phyloP scores from a whole-genome alignment of 495 filamentous ascomycete species.

The Xylaria bambusicola region DNA sequence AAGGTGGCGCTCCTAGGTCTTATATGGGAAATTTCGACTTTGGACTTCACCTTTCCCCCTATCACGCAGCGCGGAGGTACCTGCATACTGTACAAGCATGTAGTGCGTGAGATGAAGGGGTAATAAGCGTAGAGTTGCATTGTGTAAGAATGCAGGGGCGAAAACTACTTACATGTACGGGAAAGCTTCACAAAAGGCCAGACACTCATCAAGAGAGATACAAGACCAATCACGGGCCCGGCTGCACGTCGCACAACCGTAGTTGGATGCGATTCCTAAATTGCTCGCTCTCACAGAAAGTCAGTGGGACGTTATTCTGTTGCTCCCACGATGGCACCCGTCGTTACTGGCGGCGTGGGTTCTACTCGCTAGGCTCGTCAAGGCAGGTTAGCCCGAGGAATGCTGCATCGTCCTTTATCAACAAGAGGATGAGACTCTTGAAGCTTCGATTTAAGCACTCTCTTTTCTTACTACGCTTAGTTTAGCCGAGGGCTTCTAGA shows the following conservation, averaged over 20 bases:
- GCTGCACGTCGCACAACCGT: background rate
- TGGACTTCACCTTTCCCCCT: too few species aligned
- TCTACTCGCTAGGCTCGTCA: conserved; percentile 5
- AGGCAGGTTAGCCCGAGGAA: background rate
- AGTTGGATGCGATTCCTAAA: background rate
- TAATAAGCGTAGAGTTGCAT: background rate
- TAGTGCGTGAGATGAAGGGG: background rate
- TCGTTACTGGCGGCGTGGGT: background rate
- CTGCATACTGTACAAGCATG: too few species aligned
- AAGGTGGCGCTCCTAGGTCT: conserved; percentile 6
- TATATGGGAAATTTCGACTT: background rate
- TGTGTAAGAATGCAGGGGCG: conserved; percentile 8
- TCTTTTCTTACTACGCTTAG: background rate
- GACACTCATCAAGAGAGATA: background rate
- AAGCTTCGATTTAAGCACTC: too few species aligned
- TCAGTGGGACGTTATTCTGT: too few species aligned
- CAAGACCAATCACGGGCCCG: background rate
- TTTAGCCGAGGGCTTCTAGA: background rate
- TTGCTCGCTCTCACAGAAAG: background rate
- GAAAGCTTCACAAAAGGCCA: background rate
- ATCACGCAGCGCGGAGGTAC: too few species aligned
- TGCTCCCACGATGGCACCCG: too few species aligned
- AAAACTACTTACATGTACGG: background rate
- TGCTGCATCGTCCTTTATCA: conserved; percentile 4
- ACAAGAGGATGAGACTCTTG: background rate